Conservation (phyloP, 306 rosid genomes). For the Gastrolobium villosum region DNA sequence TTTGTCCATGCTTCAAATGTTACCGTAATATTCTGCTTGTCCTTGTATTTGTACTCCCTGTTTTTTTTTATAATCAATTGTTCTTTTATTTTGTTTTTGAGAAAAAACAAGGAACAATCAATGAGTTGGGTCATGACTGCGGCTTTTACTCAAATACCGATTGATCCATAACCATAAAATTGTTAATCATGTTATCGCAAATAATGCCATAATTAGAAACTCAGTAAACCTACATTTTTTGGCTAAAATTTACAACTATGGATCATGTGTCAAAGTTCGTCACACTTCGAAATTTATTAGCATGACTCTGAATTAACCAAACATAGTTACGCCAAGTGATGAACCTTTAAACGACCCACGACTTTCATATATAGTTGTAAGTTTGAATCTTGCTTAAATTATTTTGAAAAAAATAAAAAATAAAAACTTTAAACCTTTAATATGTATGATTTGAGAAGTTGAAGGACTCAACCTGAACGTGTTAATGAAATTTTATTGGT, state of each 20-base stretch:
- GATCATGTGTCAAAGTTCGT: neutral
- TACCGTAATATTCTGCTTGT: neutral
- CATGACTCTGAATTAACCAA: neutral
- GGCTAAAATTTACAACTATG: neutral
- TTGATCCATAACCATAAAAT: neutral
- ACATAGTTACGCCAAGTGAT: neutral
- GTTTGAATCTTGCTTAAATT: neutral
- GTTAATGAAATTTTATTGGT: neutral
- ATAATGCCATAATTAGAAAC: neutral
- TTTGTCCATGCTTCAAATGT: too few relatives aligned
- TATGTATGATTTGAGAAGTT: neutral
- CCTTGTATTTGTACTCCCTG: neutral
- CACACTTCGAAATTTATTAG: neutral
- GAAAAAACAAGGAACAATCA: neutral
- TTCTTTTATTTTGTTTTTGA: neutral
- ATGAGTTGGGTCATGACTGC: neutral
- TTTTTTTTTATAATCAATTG: neutral
- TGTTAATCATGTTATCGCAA: neutral
- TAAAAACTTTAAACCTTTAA: neutral
- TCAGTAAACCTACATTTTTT: neutral
- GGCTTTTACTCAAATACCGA: neutral
- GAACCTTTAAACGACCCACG: neutral
- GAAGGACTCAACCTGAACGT: neutral
- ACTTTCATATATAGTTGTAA: too few relatives aligned
- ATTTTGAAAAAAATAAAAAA: neutral